These are phyloP conservation scores for Cyberlindnera petersonii DNA, from an alignment of 805 yeast species.

Conservation along the genomic window DNA sequence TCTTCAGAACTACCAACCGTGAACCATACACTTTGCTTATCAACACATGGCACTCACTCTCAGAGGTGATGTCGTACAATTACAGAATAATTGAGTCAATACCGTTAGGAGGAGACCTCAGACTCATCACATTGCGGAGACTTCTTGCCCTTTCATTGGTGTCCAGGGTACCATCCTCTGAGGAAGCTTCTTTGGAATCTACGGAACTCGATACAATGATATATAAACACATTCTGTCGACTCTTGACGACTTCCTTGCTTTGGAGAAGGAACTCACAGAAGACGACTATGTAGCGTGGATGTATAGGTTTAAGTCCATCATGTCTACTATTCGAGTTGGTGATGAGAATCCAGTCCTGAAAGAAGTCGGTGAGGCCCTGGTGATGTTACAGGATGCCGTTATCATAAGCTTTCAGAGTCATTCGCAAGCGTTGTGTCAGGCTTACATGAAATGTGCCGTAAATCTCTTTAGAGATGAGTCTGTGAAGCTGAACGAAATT, in stretches of 20 bases:
- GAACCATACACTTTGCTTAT: neutral
- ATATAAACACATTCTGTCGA: conserved; percentile 1
- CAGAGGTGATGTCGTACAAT: conserved; percentile 3
- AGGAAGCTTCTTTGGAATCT: neutral
- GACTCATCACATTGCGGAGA: conserved; percentile 1
- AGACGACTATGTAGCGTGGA: conserved; percentile 9
- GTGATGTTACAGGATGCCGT: conserved; percentile 5
- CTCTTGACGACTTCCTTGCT: conserved; percentile 1
- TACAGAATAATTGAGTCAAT: conserved; percentile 7
- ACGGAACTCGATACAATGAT: conserved; percentile 6
- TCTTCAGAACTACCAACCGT: neutral
- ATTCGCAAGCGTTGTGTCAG: conserved; percentile 11
- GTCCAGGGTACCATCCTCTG: neutral
- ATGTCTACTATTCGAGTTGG: conserved; percentile 4
- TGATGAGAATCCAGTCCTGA: conserved; percentile 3
- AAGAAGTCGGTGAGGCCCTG: neutral
- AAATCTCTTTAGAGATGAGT: conserved; percentile 1
- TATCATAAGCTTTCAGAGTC: conserved; percentile 7
- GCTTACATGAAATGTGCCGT: conserved; percentile 3
- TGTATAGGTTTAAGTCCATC: conserved; percentile 8
- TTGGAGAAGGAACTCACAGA: neutral
- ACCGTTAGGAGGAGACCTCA: neutral
- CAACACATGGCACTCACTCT: conserved; percentile 4
- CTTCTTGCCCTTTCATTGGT: conserved; percentile 6
- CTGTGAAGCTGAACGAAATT: conserved; percentile 1